Evolutionary conservation across 2,329 filamentous ascomycete species (phyloP).

Genomic region (Beauveria brongniartii): DNA sequence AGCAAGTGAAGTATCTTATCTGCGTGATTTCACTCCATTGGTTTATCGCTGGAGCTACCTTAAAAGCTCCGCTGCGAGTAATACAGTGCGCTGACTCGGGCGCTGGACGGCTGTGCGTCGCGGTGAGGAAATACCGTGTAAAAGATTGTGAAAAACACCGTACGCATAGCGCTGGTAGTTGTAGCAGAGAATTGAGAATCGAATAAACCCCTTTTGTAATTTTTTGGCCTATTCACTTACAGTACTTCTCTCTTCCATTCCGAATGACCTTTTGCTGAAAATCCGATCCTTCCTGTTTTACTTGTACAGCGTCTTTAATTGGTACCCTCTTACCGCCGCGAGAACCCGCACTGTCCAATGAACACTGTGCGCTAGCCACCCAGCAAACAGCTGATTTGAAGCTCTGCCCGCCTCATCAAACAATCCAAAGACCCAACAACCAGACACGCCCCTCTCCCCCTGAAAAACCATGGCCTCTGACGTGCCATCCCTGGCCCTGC

Average conservation of each 20-base stretch:
- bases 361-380: background rate
- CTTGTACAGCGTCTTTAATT: background rate
- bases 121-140: background rate
- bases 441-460: background rate
- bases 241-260: too few relatives aligned
- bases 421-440: background rate
- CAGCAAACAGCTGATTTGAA: background rate
- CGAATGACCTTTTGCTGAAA: too few relatives aligned
- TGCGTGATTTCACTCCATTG: constrained; percentile 23
- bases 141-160: background rate
- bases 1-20: constrained; percentile 8
- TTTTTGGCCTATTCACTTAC: too few relatives aligned
- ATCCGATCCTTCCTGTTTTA: too few relatives aligned
- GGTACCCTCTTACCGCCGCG: too few relatives aligned
- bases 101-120: background rate
- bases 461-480: constrained; percentile 21
- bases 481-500: constrained; percentile 40
- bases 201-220: too few relatives aligned
- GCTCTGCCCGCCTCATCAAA: background rate
- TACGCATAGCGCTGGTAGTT: too few relatives aligned
- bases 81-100: background rate
- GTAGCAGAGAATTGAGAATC: too few relatives aligned
- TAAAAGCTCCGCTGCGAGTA: constrained; percentile 1
- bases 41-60: background rate
- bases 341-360: background rate